Base-by-base conservation (phyloP, 2,329 filamentous ascomycete genomes). In the Stachybotrys chlorohalonatus region DNA sequence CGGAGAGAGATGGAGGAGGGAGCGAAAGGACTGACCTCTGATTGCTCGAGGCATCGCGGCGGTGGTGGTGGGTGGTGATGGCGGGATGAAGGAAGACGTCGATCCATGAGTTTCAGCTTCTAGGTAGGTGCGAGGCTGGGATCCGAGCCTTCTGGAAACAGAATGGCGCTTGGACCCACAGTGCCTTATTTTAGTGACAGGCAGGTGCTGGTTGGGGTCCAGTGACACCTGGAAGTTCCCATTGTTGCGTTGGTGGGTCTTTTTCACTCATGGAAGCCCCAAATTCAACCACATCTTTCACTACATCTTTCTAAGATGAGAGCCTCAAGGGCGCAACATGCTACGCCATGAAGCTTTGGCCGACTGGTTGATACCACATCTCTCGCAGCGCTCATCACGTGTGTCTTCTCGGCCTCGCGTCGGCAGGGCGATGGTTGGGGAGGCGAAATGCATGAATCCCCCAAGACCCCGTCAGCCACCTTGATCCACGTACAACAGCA, bases 11-110 rank as follows among this genome's bases (percentile, higher is more conserved):
- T 47, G 31, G 15, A n/a, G 24, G n/a, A 15, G 42, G 11, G 9
- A 42, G 31, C 24, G 47, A 15, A 11, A n/a, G 15, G 47, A 55
- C 67, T 53, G 63, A 81, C 80, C 80, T 76, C 76, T 73, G 47
- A 82, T 79, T 56, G 80, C 79, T 64, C 79, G 79, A 59, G 80
- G 78, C 80, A 83, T 83, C 52, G 54, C 72, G 66, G 54, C 55
- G 31, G 7, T 42, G 13, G 36, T 9, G 11, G 32, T 32, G 16
- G 1, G 50, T 17, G 45, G 13, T 17, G 24, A 16, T 15, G n/a
- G 15, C 24, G 2, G 9, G 7, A 2, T 17, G 50, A 24, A 32
- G 32, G 32, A 52, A 39, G 48, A 47, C 51, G 54, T 47, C 49
- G 47, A 16, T 32, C 31, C 24, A 24, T 4, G 24, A 24, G 24